phyloP scores from a whole-genome alignment of 1,284 basidiomycete species.

The Inonotus hispidus region DNA sequence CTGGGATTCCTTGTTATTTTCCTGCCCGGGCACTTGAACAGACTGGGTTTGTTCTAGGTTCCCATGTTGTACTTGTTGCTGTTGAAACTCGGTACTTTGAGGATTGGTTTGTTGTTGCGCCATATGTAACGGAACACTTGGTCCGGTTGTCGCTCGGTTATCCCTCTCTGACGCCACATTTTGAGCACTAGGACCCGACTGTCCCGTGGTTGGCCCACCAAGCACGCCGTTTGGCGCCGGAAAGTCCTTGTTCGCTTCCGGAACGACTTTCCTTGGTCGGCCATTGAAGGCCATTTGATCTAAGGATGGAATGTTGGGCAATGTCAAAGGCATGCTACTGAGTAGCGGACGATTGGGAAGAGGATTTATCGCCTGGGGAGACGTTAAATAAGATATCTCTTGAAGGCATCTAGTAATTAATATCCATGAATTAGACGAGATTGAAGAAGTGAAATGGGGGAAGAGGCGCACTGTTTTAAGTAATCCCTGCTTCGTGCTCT shows the following conservation, averaged over 20 bases:
- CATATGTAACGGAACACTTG: slow-evolving; percentile 20
- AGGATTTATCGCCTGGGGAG: slow-evolving; percentile 94
- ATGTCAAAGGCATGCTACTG: slow-evolving; percentile 58
- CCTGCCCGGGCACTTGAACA: slow-evolving; percentile 26
- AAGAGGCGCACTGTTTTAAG: slow-evolving; percentile 79
- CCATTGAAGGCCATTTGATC: slow-evolving; percentile 70
- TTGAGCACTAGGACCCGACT: slow-evolving; percentile 39
- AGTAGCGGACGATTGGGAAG: slow-evolving; percentile 80
- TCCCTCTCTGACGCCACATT: slow-evolving; percentile 46
- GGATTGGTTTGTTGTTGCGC: slow-evolving; percentile 29
- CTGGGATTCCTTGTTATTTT: slow-evolving; percentile 33
- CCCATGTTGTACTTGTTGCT: slow-evolving; percentile 24
- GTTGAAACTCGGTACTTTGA: slow-evolving; percentile 16
- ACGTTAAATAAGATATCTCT: slow-evolving; percentile 97
- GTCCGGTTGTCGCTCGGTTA: slow-evolving; percentile 35
- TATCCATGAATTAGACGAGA: slow-evolving; percentile 2
- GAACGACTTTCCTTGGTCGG: slow-evolving; percentile 70
- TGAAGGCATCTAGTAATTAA: slow-evolving; percentile 72
- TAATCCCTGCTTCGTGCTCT: slow-evolving; percentile 94
- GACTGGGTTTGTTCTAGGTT: slow-evolving; percentile 16
- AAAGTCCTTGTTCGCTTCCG: slow-evolving; percentile 70
- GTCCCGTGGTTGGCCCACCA: slow-evolving; percentile 45
- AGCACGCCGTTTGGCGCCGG: slow-evolving; percentile 59
- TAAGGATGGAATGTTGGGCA: slow-evolving; percentile 67
- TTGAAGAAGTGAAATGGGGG: slow-evolving; percentile 15